Conservation (phyloP, 345 rosid genomes). For the Dimocarpus longan region DNA sequence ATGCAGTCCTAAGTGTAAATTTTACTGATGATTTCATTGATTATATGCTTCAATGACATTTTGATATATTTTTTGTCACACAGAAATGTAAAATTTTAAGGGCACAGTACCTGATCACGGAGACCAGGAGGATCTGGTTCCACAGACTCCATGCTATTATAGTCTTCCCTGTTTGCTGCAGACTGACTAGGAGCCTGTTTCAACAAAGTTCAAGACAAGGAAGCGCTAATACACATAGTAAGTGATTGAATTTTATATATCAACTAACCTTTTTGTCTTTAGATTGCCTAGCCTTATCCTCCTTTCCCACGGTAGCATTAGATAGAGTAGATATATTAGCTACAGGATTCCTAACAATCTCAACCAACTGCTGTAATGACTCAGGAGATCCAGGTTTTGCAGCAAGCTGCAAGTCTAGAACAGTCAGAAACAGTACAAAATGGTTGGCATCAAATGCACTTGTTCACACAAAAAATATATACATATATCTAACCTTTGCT, state of each 20-base stretch:
- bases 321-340: conserved; percentile 42
- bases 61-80: not conserved
- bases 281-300: conserved; percentile 61
- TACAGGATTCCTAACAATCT: conserved; percentile 74
- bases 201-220: conserved; percentile 25
- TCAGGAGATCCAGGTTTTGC: conserved; percentile 80
- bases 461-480: not conserved
- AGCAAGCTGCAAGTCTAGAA: conserved; percentile 58
- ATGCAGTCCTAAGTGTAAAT: not conserved
- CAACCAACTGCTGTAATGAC: conserved; percentile 81
- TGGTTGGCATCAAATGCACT: not conserved
- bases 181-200: conserved; percentile 52
- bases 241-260: not conserved
- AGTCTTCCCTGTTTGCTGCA: conserved; percentile 56
- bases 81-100: conserved; percentile 1
- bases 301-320: conserved; percentile 56
- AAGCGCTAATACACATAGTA: not conserved
- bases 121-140: conserved; percentile 87
- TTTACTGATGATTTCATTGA: not conserved
- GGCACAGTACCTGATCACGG: conserved; percentile 63
- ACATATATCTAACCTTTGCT: conserved; percentile 61
- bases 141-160: conserved; percentile 43
- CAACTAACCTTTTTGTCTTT: conserved; percentile 74
- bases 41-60: not conserved
- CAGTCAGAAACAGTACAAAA: conserved; percentile 19